Evolutionary conservation across 768 basidiomycete species (phyloP).

Genomic region (Pleurotus salmoneostramineus): DNA sequence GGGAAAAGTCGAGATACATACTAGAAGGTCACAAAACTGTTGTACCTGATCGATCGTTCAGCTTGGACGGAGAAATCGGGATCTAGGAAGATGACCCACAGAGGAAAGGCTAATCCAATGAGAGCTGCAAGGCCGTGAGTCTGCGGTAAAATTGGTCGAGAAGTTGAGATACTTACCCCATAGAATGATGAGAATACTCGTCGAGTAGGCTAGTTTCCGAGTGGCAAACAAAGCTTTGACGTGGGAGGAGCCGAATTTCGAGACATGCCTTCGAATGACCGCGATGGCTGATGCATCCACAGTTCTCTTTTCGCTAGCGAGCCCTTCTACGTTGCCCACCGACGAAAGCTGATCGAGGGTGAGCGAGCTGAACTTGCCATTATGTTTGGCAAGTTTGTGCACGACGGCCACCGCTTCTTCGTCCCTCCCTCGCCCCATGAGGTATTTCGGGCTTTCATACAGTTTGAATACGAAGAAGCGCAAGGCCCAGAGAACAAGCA

Average conservation of each 20-base stretch:
- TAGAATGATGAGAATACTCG: conserved; percentile 55
- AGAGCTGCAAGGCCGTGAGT: conserved; percentile 37
- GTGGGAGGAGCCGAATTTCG: conserved; percentile 31
- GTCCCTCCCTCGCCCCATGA: conserved; percentile 66
- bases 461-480: conserved; percentile 68
- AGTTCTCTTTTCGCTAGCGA: conserved; percentile 2
- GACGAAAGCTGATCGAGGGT: conserved; percentile 45
- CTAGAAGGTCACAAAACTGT: conserved; percentile 54
- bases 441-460: conserved; percentile 68
- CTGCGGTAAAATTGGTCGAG: neutral
- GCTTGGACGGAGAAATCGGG: conserved; percentile 32
- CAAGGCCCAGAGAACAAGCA: conserved; percentile 55
- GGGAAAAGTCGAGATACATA: conserved; percentile 19
- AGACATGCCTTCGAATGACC: conserved; percentile 33
- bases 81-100: conserved; percentile 38
- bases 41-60: conserved; percentile 27
- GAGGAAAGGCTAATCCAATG: conserved; percentile 74
- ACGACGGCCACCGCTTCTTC: conserved; percentile 58
- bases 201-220: conserved; percentile 60
- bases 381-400: conserved; percentile 57
- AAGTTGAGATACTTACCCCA: conserved; percentile 28
- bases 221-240: conserved; percentile 63
- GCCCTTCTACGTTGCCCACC: conserved; percentile 13
- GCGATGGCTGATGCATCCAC: conserved; percentile 13
- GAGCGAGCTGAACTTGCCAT: conserved; percentile 45